Conservation (phyloP, 2,329 filamentous ascomycete species). For the Chrysoporthe deuterocubensis region DNA sequence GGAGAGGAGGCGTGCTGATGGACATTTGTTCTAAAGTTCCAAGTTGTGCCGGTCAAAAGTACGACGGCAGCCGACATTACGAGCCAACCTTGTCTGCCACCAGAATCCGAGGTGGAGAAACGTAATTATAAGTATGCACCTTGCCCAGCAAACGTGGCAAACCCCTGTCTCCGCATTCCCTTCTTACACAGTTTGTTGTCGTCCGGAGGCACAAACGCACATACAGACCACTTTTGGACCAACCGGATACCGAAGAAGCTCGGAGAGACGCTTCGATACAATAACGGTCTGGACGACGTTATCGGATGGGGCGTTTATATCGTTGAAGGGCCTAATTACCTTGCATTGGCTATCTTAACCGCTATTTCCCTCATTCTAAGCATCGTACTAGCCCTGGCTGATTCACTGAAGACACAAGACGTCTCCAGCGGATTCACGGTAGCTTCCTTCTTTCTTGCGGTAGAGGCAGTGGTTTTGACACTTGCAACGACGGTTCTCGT, state of each 20-base stretch:
- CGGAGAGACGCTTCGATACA: neutral
- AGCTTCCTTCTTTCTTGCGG: neutral
- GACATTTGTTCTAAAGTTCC: no score
- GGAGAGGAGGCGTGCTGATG: neutral
- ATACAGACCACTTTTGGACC: neutral
- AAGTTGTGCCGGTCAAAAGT: neutral
- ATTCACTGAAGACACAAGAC: neutral
- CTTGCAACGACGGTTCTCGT: neutral
- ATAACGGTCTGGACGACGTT: neutral
- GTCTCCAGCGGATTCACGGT: neutral
- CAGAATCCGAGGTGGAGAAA: no score
- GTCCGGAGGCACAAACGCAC: neutral
- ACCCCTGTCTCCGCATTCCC: neutral
- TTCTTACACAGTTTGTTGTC: neutral
- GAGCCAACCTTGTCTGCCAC: neutral
- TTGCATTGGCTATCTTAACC: neutral
- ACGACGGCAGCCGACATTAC: neutral
- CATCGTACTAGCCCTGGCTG: neutral
- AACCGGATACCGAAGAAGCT: neutral
- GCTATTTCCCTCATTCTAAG: neutral
- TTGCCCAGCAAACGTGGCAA: neutral
- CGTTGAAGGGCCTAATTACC: neutral
- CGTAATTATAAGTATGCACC: no score
- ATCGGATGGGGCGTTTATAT: constrained; percentile 2
- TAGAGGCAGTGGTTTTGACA: neutral